Conservation (phyloP, 352 stramenopile species). For the Peronospora tabacina region DNA sequence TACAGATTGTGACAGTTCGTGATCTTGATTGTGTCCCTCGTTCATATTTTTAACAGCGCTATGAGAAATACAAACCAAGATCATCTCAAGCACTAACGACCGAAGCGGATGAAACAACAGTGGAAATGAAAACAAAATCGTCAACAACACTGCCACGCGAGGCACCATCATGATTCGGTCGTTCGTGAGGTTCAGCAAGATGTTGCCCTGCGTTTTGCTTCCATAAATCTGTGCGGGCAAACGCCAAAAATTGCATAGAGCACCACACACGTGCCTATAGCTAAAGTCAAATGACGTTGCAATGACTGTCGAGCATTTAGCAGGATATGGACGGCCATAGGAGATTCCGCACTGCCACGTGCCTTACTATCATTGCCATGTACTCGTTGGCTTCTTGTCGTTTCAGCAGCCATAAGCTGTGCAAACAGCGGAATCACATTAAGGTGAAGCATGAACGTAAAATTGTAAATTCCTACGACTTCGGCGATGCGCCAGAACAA, state of each 20-base stretch:
- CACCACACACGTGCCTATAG: conserved; percentile 38
- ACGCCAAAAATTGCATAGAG: conserved; percentile 62
- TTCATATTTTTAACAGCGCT: background rate
- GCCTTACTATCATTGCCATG: conserved; percentile 10
- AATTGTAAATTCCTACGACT: conserved; percentile 76
- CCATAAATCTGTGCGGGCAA: conserved; percentile 56
- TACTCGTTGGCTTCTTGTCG: conserved; percentile 5
- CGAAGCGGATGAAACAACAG: conserved; percentile 64
- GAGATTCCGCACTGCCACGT: conserved; percentile 8
- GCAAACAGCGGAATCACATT: conserved; percentile 69
- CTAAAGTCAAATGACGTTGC: conserved; percentile 38
- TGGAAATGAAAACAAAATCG: conserved; percentile 70
- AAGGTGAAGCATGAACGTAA: conserved; percentile 76
- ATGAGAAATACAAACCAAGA: conserved; percentile 18
- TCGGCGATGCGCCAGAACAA: conserved; percentile 50
- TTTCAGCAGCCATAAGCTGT: conserved; percentile 39
- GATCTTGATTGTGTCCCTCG: conserved; percentile 4
- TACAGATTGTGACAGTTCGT: conserved; percentile 15
- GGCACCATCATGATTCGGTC: conserved; percentile 66
- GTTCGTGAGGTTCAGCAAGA: conserved; percentile 66
- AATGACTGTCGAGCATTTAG: conserved; percentile 30
- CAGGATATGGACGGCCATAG: conserved; percentile 12
- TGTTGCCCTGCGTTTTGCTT: conserved; percentile 53
- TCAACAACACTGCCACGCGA: conserved; percentile 55
- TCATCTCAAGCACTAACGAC: conserved; percentile 57